Percentiles rank a stretch among this genome's conserved stretches.
These are phyloP conservation scores for Cercospora janseana DNA, from an alignment of 2,329 filamentous ascomycete genomes.

Conservation along the genomic window DNA sequence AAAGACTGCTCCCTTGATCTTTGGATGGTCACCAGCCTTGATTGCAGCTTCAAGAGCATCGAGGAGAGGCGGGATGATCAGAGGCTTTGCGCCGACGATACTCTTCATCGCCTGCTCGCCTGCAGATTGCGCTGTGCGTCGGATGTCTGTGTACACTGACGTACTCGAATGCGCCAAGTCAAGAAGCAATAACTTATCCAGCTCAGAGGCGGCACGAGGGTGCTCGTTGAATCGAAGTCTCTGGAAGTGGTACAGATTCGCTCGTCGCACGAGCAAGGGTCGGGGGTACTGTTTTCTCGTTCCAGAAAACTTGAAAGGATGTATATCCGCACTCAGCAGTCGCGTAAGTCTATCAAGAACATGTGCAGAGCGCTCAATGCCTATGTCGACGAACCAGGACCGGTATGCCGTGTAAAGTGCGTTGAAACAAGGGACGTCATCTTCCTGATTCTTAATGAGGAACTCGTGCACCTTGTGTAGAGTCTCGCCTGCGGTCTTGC, in stretches of 20 bases:
- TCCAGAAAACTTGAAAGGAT: constrained; percentile 92
- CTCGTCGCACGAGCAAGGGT: constrained; percentile 85
- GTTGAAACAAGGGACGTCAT: constrained; percentile 94
- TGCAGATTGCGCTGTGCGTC: constrained; percentile 87
- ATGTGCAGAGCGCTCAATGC: constrained; percentile 91
- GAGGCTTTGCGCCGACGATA: constrained; percentile 78
- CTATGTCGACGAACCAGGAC: constrained; percentile 96
- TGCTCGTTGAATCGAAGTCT: constrained; percentile 92
- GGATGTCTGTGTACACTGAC: constrained; percentile 90
- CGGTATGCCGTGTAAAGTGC: constrained; percentile 87
- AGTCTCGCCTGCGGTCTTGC: constrained; percentile 74
- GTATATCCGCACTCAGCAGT: constrained; percentile 80
- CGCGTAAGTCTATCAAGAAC: constrained; percentile 83
- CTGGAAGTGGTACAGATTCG: constrained; percentile 91
- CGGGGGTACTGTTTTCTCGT: constrained; percentile 89
- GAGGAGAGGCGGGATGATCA: constrained; percentile 87
- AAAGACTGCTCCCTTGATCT: constrained; percentile 93
- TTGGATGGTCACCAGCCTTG: constrained; percentile 75
- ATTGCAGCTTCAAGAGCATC: constrained; percentile 75
- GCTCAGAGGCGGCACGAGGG: constrained; percentile 80
- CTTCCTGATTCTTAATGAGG: constrained; percentile 78
- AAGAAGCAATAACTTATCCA: constrained; percentile 80
- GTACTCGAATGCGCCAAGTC: constrained; percentile 88
- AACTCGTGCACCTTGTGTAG: constrained; percentile 84
- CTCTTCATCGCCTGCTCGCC: constrained; percentile 92